Conservation (phyloP, 1,139 yeast species). For the Pichia sp. region DNA sequence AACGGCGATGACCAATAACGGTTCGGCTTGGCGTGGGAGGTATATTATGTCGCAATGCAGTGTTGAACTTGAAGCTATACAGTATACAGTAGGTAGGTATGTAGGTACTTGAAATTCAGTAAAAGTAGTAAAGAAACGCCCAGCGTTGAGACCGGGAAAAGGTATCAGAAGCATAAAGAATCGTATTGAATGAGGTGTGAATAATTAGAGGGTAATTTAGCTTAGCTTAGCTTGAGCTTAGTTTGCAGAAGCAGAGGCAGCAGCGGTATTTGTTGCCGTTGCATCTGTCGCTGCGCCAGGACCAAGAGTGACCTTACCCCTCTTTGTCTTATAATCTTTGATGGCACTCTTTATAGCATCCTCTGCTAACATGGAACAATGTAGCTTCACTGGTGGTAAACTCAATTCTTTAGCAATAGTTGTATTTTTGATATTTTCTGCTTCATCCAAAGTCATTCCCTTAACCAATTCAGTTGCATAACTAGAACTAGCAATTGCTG, state of each 20-base stretch:
- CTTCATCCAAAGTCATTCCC: slow-evolving; percentile 93
- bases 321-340: slow-evolving; percentile 85
- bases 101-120: too few relatives aligned
- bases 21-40: too few relatives aligned
- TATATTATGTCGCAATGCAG: too few relatives aligned
- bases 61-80: too few relatives aligned
- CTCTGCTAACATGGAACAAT: slow-evolving; percentile 97
- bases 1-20: too few relatives aligned
- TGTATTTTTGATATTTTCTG: slow-evolving; percentile 83
- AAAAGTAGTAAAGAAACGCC: too few relatives aligned
- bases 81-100: too few relatives aligned
- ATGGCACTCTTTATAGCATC: slow-evolving; percentile 98
- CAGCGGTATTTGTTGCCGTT: slow-evolving; percentile 1
- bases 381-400: slow-evolving; percentile 94
- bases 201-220: too few relatives aligned
- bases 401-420: slow-evolving; percentile 89
- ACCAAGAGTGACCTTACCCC: slow-evolving; percentile 47
- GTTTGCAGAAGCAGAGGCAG: not conserved
- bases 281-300: slow-evolving; percentile 34
- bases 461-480: slow-evolving; percentile 93
- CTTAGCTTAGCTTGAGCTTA: not conserved
- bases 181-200: too few relatives aligned
- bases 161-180: too few relatives aligned
- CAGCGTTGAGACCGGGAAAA: too few relatives aligned
- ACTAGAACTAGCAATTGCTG: slow-evolving; percentile 93